phyloP scores from a whole-genome alignment of 768 basidiomycete species.

The Hygrophorus pudorinus region DNA sequence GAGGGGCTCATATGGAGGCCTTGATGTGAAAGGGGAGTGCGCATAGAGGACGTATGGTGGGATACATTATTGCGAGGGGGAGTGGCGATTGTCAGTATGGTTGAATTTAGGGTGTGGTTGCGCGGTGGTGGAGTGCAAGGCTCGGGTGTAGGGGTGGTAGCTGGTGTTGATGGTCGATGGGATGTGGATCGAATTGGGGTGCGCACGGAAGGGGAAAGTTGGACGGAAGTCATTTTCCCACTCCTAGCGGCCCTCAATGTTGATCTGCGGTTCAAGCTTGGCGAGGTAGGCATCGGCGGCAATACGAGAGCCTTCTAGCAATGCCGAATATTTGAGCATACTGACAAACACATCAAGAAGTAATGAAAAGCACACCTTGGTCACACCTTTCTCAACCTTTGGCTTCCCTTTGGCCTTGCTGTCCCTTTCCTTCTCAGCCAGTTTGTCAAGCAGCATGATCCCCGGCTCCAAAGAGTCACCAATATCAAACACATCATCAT shows the following conservation, averaged over 20 bases:
- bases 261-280: conserved; percentile 31
- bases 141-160: conserved; percentile 9
- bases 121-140: conserved; percentile 13
- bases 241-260: conserved; percentile 1
- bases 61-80: conserved; percentile 26
- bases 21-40: conserved; percentile 61
- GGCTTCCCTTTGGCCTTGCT: conserved; percentile 19
- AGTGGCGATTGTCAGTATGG: conserved; percentile 19
- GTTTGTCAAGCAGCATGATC: conserved; percentile 26
- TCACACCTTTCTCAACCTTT: conserved; percentile 10
- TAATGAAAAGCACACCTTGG: conserved; percentile 12
- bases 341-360: conserved; percentile 3
- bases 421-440: conserved; percentile 19
- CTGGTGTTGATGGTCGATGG: background rate
- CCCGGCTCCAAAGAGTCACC: conserved; percentile 27
- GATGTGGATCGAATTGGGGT: conserved; percentile 1
- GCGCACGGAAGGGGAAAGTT: conserved; percentile 5
- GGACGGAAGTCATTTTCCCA: conserved; percentile 6
- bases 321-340: conserved; percentile 9
- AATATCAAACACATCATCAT: conserved; percentile 23
- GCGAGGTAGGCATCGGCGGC: conserved; percentile 36
- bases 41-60: conserved; percentile 30
- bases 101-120: conserved; percentile 17
- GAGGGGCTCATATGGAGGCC: conserved; percentile 64
- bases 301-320: conserved; percentile 26